Evolutionary conservation across 2,329 filamentous ascomycete genomes (phyloP), one percentile per base, ranked within the genome.

Genomic region (Diaporthe amygdali): DNA sequence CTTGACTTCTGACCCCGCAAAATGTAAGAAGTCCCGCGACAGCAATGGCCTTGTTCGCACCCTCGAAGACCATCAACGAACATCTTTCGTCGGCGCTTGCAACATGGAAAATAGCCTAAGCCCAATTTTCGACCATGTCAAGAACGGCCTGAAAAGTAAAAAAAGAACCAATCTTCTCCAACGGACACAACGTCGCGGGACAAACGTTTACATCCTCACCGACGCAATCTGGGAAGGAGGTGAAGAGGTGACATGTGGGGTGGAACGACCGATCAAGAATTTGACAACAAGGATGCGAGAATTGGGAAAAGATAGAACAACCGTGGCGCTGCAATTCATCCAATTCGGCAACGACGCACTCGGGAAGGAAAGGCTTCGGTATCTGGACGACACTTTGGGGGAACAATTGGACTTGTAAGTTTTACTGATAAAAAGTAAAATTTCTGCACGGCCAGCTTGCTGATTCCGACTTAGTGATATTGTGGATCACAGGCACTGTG

Each of bases 71-170:
- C 52, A 56, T 20, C 2, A 2, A 9, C n/a, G 10, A 25, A 22
- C n/a, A 1, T 14, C n/a, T 17, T 7, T 1, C 3, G n/a, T 0
- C 0, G 52, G 34, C 1, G 2, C 14, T 2, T 56, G 54, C 22
- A 56, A 39, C n/a, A 41, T 56, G 54, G 54, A 56, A 34, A 20
- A 17, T 8, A 56, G 34, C 12, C 54, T 56, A 2, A 22, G 34
- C 6, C 34, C 34, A 2, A 27, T 56, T 17, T 27, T 41, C 14
- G 54, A 56, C 1, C 54, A 56, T 12, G n/a, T 39, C 1, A 56
- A 39, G n/a, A 17, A 8, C 2, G 2, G 34, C n/a, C 54, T 56
- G 3, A 39, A 4, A n/a, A n/a, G n/a, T n/a, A n/a, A n/a, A 9
- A 39, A 56, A 5, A 4, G 10, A 27, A 10, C 34, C 5, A 10